Evolutionary conservation across 2,329 filamentous ascomycete genomes (phyloP), one percentile per base, ranked within the genome.

Genomic region (Monascus ruber): DNA sequence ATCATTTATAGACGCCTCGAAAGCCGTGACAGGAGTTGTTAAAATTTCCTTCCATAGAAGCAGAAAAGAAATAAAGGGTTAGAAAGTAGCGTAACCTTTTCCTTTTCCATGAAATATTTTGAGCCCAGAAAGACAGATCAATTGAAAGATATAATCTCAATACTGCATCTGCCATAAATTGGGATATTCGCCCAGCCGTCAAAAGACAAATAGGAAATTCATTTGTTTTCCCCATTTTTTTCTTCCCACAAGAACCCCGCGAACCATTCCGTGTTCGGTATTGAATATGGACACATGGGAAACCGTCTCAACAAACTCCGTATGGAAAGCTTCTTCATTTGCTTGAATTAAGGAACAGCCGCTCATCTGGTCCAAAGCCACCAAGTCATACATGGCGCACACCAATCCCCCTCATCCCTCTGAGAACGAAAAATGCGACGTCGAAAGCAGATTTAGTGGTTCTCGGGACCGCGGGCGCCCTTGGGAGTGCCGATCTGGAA

Each of bases 401-500:
- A 56, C 57, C 57, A 62, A 54, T 53, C 54, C 53, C 51, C 53
- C 47, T 51, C 55, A 55, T 57, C 57, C 52, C 54, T 59, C 56
- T 51, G 53, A 52, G 47, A 60, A 53, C 55, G 54, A 17, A 56
- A 59, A 57, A 56, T 52, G 51, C 58, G 55, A 58, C 56, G 51
- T 56, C 55, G 53, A 51, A 44, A 52, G 17, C 17, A 17, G 2
- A 55, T 56, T 54, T 68, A 69, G 49, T 61, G 56, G 51, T 55
- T 66, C 48, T 65, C 55, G 57, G 77, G 73, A 61, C 83, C 85
- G 56, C 81, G 81, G 57, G 87, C 74, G 63, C 81, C 83, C 76
- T 93, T 88, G 66, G 87, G 87, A 58, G 76, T 70, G 65, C 91
- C 91, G 56, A 73, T 79, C 76, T 85, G 89, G 85, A 98, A 98